phyloP scores from a whole-genome alignment of 2,329 filamentous ascomycete species.

The Geosmithia flava region DNA sequence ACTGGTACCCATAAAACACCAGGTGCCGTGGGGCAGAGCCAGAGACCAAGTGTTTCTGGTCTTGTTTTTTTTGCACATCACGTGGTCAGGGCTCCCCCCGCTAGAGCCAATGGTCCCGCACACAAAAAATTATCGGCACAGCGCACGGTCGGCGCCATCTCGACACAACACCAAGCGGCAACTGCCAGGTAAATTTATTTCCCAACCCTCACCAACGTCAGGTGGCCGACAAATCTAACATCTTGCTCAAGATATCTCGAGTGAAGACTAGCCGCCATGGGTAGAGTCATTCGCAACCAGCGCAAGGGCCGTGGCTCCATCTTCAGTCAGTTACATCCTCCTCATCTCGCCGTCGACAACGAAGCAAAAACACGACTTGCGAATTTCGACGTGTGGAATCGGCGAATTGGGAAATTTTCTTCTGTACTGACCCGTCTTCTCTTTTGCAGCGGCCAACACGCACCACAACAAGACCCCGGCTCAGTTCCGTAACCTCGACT shows the following conservation, averaged over 20 bases:
- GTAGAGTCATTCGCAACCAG: conserved; percentile 55
- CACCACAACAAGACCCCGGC: conserved; percentile 76
- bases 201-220: neutral
- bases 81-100: conserved; percentile 22
- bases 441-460: conserved; percentile 57
- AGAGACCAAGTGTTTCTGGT: neutral
- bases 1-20: neutral
- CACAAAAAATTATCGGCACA: conserved; percentile 24
- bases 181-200: conserved; percentile 21
- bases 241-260: conserved; percentile 1
- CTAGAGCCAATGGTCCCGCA: conserved; percentile 12
- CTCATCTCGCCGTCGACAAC: conserved; percentile 4
- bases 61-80: conserved; percentile 9
- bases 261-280: conserved; percentile 29
- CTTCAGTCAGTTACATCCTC: conserved; percentile 33
- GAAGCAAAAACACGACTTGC: neutral
- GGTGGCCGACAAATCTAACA: conserved; percentile 2
- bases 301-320: conserved; percentile 47
- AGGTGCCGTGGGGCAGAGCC: neutral
- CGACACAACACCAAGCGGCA: conserved; percentile 27
- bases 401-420: neutral
- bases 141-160: conserved; percentile 14
- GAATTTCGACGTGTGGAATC: conserved; percentile 1
- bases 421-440: neutral
- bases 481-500: conserved; percentile 96